These are phyloP conservation scores for Vinca major DNA, from an alignment of 305 asterid species.

Conservation along the genomic window DNA sequence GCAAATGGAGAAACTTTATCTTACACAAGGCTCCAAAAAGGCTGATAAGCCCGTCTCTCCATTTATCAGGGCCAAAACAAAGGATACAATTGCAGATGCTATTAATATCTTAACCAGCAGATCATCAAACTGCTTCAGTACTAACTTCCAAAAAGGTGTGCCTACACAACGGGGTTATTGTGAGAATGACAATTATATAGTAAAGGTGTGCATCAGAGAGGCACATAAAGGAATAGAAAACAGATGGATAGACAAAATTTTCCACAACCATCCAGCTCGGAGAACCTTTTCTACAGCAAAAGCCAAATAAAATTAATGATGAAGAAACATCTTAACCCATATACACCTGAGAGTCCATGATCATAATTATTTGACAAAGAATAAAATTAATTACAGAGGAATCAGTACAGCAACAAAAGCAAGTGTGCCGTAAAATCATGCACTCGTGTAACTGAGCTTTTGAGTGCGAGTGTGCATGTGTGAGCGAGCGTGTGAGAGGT, in stretches of 20 bases:
- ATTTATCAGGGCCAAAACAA: conserved; percentile 78
- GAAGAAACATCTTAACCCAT: background rate
- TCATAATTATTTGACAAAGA: background rate
- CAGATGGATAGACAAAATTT: background rate
- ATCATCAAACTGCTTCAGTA: conserved; percentile 95
- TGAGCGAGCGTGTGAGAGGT: conserved; percentile 11
- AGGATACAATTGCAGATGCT: conserved; percentile 83
- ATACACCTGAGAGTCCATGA: background rate
- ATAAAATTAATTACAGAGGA: background rate
- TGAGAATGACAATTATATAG: background rate
- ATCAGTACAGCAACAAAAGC: background rate
- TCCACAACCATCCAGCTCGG: background rate
- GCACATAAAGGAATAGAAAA: background rate
- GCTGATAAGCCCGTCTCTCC: conserved; percentile 97
- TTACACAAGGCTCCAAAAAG: conserved; percentile 93
- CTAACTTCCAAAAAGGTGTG: conserved; percentile 91
- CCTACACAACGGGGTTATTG: conserved; percentile 29
- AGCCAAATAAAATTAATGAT: background rate
- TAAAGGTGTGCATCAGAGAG: background rate
- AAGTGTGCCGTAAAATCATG: background rate
- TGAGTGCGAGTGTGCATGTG: background rate
- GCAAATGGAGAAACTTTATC: conserved; percentile 19
- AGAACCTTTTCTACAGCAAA: background rate
- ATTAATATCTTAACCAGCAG: conserved; percentile 92
- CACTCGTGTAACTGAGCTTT: background rate